Evolutionary conservation across 1,284 basidiomycete genomes (phyloP), one percentile per base, ranked within the genome.

Genomic region (Cryptococcus sp.): DNA sequence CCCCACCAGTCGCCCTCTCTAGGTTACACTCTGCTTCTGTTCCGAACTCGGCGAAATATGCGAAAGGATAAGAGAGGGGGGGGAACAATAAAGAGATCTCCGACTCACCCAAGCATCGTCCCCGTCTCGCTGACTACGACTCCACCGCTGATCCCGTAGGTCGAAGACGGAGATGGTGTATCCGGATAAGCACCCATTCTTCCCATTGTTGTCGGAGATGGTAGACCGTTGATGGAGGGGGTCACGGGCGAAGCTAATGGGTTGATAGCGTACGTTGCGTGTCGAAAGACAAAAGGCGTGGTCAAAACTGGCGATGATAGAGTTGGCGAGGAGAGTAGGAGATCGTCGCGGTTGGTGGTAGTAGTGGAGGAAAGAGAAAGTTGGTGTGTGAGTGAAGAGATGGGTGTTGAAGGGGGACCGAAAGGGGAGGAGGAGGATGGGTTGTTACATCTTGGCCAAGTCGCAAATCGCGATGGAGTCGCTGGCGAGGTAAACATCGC

Each of bases 71-170:
- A 16, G 21, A 43, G 23, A 25, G 11, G 11, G 25, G 10, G 7
- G 28, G 28, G 14, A 11, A 28, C 37, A 9, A 39, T 26, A 28
- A n/a, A 6, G n/a, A 39, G 28, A 34, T 25, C 19, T 41, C n/a
- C 47, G 18, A 59, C 57, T 59, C 55, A 60, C 58, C 48, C 52
- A 48, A 60, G 46, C 24, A 56, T 56, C 6, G 46, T 42, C 21
- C 45, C 43, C 6, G 48, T 50, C 40, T 58, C 54, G 33, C 43
- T 46, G n/a, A 60, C 51, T 23, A 58, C 45, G 19, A 56, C 35
- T 12, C 48, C 47, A 16, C 60, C 62, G 45, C 49, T 56, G 48
- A 65, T 52, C 18, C 60, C 60, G 49, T 55, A 62, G 4, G 50
- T 18, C 7, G 51, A 37, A 34, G 58, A 54, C 11, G 63, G 58